phyloP scores from a whole-genome alignment of 2,329 filamentous ascomycete genomes.

The Colletotrichum lupini region DNA sequence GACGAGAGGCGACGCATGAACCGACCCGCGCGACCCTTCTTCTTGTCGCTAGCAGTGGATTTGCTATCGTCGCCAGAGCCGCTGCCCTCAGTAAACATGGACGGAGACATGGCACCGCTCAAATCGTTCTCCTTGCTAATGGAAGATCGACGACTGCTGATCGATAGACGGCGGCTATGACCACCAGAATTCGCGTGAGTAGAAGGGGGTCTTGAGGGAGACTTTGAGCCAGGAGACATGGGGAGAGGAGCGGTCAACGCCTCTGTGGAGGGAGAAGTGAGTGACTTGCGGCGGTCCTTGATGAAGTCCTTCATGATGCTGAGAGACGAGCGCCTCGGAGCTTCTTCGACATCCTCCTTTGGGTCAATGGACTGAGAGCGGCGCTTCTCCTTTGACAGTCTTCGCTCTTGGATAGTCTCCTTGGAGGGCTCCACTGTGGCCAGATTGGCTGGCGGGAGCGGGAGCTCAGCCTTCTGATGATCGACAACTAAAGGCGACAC shows the following conservation, averaged over 20 bases:
- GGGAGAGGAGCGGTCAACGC: conserved; percentile 39
- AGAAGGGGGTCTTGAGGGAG: conserved; percentile 59
- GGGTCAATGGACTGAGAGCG: conserved; percentile 50
- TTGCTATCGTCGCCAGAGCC: conserved; percentile 60
- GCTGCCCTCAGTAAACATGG: conserved; percentile 55
- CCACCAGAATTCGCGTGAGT: conserved; percentile 54
- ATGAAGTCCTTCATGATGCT: conserved; percentile 71
- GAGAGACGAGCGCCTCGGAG: conserved; percentile 66
- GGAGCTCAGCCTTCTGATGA: conserved; percentile 57
- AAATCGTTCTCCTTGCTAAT: conserved; percentile 55
- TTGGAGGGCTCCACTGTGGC: conserved; percentile 45
- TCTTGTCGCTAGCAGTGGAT: conserved; percentile 54
- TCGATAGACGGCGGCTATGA: conserved; percentile 72
- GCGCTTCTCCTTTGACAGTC: conserved; percentile 54
- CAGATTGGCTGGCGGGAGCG: conserved; percentile 41
- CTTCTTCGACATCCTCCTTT: conserved; percentile 47
- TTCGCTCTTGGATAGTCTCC: conserved; percentile 60
- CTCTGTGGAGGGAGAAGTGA: conserved; percentile 62
- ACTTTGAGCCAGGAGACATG: conserved; percentile 48
- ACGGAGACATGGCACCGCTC: conserved; percentile 50
- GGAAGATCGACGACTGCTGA: conserved; percentile 69
- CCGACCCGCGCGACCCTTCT: conserved; percentile 63
- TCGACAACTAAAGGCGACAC: conserved; percentile 70
- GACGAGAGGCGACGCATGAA: conserved; percentile 70
- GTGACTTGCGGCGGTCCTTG: conserved; percentile 66